Evolutionary conservation across 2,329 filamentous ascomycete species (phyloP).

Genomic region (Thielaviopsis euricoi): DNA sequence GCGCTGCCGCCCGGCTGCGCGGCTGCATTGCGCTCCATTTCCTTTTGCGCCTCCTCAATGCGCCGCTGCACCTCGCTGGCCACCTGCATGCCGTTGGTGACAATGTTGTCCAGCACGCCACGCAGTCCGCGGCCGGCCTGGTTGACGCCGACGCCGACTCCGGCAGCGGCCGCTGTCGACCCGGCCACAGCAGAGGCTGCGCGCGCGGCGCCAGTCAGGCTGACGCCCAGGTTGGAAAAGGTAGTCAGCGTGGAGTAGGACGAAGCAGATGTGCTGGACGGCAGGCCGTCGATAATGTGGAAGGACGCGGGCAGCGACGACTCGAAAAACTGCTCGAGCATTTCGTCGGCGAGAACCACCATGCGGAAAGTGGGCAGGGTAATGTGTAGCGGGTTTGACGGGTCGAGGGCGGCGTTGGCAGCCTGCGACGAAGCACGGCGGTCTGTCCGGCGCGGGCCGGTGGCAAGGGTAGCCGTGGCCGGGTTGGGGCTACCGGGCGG

Average conservation of each 20-base stretch:
- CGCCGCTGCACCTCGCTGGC: constrained; percentile 79
- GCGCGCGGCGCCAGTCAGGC: constrained; percentile 13
- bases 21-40: constrained; percentile 65
- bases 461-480: constrained; percentile 13
- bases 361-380: constrained; percentile 96
- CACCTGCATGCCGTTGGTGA: constrained; percentile 91
- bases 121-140: constrained; percentile 57
- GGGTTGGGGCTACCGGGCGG: constrained; percentile 20
- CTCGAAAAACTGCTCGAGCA: constrained; percentile 94
- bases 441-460: constrained; percentile 19
- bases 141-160: constrained; percentile 21
- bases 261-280: constrained; percentile 17
- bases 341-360: constrained; percentile 91
- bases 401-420: constrained; percentile 82
- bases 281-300: constrained; percentile 56
- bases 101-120: constrained; percentile 91
- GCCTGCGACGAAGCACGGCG: constrained; percentile 55
- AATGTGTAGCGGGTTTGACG: constrained; percentile 83
- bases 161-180: background rate
- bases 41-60: constrained; percentile 90
- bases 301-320: constrained; percentile 87
- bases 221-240: constrained; percentile 56
- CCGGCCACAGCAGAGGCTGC: constrained; percentile 15
- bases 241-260: constrained; percentile 58
- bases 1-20: constrained; percentile 27